phyloP scores from a whole-genome alignment of 306 rosid genomes.

The Casuarina equisetifolia region DNA sequence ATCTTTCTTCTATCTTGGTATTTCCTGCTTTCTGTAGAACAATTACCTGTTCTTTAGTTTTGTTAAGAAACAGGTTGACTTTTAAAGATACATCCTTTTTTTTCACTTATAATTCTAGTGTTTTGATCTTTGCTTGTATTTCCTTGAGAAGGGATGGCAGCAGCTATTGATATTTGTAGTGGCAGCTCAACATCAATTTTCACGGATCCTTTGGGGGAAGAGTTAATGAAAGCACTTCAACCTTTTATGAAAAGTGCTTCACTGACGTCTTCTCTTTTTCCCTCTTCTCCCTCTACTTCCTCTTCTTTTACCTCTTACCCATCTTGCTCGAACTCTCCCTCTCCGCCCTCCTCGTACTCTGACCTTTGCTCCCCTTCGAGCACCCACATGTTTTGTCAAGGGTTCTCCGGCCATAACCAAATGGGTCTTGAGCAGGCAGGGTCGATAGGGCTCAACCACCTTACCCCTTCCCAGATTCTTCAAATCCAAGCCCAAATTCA shows the following conservation, averaged over 20 bases:
- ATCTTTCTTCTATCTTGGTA: not conserved
- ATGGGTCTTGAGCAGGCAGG: constrained; percentile 38
- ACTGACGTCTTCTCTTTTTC: constrained; percentile 26
- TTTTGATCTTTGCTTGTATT: not conserved
- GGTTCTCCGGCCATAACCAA: constrained; percentile 25
- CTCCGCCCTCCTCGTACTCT: constrained; percentile 29
- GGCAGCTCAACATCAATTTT: constrained; percentile 30
- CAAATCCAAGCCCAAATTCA: constrained; percentile 76
- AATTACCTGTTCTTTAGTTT: constrained; percentile 32
- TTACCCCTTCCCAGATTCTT: constrained; percentile 68
- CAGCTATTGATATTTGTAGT: constrained; percentile 48
- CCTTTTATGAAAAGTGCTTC: constrained; percentile 71
- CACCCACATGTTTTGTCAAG: constrained; percentile 38
- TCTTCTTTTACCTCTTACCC: constrained; percentile 4
- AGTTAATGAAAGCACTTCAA: constrained; percentile 68
- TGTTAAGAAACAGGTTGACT: constrained; percentile 29
- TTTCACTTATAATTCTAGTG: not conserved
- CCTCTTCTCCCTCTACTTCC: constrained; percentile 11
- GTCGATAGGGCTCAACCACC: constrained; percentile 65
- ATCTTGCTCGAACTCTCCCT: constrained; percentile 10
- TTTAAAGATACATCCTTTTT: not conserved
- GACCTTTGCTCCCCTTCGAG: constrained; percentile 30
- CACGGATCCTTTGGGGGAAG: constrained; percentile 61
- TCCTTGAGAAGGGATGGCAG: constrained; percentile 43
- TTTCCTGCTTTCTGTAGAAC: not conserved